Conservation (phyloP, 148 eudicot genomes). For the Camellia granthamiana region DNA sequence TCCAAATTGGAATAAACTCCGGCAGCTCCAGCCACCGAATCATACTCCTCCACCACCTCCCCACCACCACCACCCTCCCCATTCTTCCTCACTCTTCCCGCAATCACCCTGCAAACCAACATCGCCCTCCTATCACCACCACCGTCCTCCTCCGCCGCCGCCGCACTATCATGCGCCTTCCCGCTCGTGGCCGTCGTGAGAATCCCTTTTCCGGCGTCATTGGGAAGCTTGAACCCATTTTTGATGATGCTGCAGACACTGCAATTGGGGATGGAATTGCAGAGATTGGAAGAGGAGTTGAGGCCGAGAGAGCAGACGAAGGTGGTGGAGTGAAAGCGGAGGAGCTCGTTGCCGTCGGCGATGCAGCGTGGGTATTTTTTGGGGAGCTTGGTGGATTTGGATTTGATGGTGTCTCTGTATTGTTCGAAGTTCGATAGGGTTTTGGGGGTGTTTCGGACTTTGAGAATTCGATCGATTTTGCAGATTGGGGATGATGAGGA, state of each 20-base stretch:
- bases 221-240: constrained; percentile 54
- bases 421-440: constrained; percentile 79
- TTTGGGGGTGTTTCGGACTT: constrained; percentile 77
- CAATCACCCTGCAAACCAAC: constrained; percentile 91
- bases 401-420: constrained; percentile 71
- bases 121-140: constrained; percentile 57
- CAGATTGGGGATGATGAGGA: constrained; percentile 44
- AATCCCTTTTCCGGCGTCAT: constrained; percentile 45
- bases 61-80: constrained; percentile 10
- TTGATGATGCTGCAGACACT: constrained; percentile 66
- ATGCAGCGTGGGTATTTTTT: constrained; percentile 81
- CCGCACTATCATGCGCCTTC: constrained; percentile 69
- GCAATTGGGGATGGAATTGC: constrained; percentile 70
- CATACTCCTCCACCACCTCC: constrained; percentile 60
- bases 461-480: constrained; percentile 83
- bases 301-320: constrained; percentile 75
- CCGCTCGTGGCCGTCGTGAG: constrained; percentile 88
- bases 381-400: constrained; percentile 52
- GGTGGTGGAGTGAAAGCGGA: constrained; percentile 80
- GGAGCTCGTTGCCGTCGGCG: constrained; percentile 94
- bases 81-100: constrained; percentile 73
- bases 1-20: constrained; percentile 83
- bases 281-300: constrained; percentile 74
- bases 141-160: constrained; percentile 27
- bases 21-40: constrained; percentile 71